These are phyloP conservation scores for Jasminum sambac DNA, from an alignment of 257 asterid genomes.

Conservation along the genomic window DNA sequence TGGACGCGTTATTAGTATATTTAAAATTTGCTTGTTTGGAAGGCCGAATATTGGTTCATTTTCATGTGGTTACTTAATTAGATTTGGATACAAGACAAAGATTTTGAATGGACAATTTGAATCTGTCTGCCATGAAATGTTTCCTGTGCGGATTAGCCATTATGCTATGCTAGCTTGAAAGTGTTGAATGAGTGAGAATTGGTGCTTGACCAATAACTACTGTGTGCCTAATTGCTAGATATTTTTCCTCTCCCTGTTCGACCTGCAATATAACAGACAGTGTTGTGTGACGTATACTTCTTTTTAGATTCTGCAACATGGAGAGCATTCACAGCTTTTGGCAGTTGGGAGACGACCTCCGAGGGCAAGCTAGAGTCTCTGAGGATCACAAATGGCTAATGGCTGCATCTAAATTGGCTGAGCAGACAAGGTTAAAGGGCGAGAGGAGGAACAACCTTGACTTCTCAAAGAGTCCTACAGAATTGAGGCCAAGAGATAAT, in stretches of 20 bases:
- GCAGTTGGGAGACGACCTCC: slow-evolving; percentile 93
- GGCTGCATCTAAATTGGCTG: slow-evolving; percentile 87
- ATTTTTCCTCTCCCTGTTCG: neutral
- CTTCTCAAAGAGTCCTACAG: slow-evolving; percentile 68
- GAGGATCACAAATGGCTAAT: slow-evolving; percentile 90
- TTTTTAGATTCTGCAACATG: slow-evolving; percentile 42
- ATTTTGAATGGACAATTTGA: neutral
- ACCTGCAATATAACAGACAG: slow-evolving; percentile 10
- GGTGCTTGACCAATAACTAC: neutral
- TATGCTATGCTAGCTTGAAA: neutral
- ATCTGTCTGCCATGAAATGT: neutral
- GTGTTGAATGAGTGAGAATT: neutral
- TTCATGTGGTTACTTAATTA: neutral
- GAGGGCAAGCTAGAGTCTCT: slow-evolving; percentile 79
- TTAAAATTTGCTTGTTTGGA: neutral
- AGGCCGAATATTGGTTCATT: neutral
- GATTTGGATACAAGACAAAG: neutral
- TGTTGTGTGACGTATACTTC: neutral
- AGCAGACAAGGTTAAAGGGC: slow-evolving; percentile 70
- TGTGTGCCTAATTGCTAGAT: neutral
- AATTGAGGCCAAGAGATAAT: slow-evolving; percentile 63
- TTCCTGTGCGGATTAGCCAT: neutral
- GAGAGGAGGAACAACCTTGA: slow-evolving; percentile 84
- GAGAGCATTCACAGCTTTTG: slow-evolving; percentile 73
- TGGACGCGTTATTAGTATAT: neutral